Evolutionary conservation across 2,329 filamentous ascomycete genomes (phyloP).

Genomic region (Aspergillus glaucus): DNA sequence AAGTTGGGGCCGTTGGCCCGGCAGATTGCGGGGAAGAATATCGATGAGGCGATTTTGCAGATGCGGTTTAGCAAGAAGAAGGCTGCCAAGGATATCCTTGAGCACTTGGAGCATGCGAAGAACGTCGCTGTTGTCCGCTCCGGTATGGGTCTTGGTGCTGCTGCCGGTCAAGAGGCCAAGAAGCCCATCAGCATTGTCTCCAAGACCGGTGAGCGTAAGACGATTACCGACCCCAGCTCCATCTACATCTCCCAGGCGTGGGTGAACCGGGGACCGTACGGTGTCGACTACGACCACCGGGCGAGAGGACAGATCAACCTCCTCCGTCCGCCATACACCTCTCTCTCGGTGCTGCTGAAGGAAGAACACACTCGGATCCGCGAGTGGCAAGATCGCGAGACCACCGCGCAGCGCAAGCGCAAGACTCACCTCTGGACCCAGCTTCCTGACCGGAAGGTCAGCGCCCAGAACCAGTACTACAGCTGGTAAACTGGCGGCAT

Average conservation of each 20-base stretch:
- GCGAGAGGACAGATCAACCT: constrained; percentile 66
- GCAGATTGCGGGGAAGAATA: constrained; percentile 87
- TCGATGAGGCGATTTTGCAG: constrained; percentile 88
- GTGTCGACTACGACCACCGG: constrained; percentile 60
- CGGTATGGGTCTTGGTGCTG: constrained; percentile 68
- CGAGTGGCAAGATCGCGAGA: constrained; percentile 68
- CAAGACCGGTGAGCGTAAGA: constrained; percentile 67
- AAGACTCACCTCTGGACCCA: constrained; percentile 79
- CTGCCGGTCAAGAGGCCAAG: constrained; percentile 4
- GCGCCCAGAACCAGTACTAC: constrained; percentile 81
- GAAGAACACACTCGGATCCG: constrained; percentile 87
- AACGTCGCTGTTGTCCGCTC: constrained; percentile 72
- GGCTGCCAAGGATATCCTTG: constrained; percentile 70
- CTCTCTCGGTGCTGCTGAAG: constrained; percentile 75
- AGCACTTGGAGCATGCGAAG: constrained; percentile 72
- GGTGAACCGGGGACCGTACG: constrained; percentile 71
- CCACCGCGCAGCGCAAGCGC: constrained; percentile 67
- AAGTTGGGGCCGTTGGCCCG: constrained; percentile 80
- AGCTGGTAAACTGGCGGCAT: constrained; percentile 64
- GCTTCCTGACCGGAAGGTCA: constrained; percentile 77
- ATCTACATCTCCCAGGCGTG: constrained; percentile 91
- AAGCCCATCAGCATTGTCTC: constrained; percentile 58
- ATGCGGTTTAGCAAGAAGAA: constrained; percentile 97
- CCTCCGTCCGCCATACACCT: constrained; percentile 66
- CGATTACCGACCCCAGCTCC: constrained; percentile 65